Conservation (phyloP, 1,284 basidiomycete species). For the Papiliotrema terrestris region DNA sequence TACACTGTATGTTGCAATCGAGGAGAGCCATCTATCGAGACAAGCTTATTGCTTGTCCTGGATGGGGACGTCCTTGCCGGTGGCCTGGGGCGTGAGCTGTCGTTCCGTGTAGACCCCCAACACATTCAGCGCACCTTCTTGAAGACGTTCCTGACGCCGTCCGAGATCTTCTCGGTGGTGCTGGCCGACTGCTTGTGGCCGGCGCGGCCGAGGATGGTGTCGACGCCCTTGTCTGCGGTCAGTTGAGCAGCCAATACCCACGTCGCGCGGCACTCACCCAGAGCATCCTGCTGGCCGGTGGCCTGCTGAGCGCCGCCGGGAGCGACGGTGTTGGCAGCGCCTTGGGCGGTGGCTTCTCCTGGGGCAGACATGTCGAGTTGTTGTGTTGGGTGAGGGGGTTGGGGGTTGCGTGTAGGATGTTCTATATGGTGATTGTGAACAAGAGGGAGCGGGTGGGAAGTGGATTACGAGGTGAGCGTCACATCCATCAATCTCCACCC, state of each 20-base stretch:
- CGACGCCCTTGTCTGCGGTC: conserved; percentile 44
- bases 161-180: conserved; percentile 52
- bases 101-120: background rate
- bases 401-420: background rate
- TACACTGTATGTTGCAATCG: no score
- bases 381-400: background rate
- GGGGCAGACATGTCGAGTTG: conserved; percentile 1
- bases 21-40: no score
- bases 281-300: conserved; percentile 42
- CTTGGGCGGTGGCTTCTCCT: conserved; percentile 4
- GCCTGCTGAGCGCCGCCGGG: conserved; percentile 1
- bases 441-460: background rate
- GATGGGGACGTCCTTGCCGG: conserved; percentile 43
- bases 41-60: conserved; percentile 19
- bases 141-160: conserved; percentile 47
- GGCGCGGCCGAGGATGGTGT: conserved; percentile 24
- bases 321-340: background rate
- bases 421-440: background rate
- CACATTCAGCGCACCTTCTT: conserved; percentile 38
- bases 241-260: background rate
- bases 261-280: conserved; percentile 34
- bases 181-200: conserved; percentile 39
- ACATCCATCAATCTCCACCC: background rate
- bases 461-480: background rate
- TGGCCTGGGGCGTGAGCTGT: conserved; percentile 15